Conservation (phyloP, 1,284 basidiomycete genomes). For the Somion occarium region DNA sequence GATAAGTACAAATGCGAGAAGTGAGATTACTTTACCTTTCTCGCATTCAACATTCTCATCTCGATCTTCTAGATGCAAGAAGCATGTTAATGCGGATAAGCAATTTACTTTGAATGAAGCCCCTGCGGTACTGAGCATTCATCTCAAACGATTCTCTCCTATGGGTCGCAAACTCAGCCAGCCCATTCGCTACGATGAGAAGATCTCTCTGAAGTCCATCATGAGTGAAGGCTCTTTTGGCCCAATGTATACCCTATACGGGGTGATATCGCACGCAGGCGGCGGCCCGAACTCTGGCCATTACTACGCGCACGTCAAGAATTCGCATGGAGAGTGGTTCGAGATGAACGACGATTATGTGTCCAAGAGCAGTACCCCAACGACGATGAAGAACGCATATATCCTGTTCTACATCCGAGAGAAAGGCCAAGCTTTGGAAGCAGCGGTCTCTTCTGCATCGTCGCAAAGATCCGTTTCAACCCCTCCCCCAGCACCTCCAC, state of each 20-base stretch:
- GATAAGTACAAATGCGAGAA: constrained; percentile 99
- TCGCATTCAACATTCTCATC: constrained; percentile 8
- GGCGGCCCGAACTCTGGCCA: constrained; percentile 93
- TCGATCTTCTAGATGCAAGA: constrained; percentile 72
- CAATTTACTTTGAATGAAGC: constrained; percentile 85
- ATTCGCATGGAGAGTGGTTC: constrained; percentile 73
- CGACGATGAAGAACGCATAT: constrained; percentile 81
- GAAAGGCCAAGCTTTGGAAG: constrained; percentile 66
- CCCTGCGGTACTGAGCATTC: constrained; percentile 91
- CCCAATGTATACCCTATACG: constrained; percentile 86
- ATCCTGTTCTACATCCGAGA: constrained; percentile 89
- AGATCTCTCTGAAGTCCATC: constrained; percentile 70
- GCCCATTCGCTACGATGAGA: constrained; percentile 75
- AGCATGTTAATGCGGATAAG: constrained; percentile 83
- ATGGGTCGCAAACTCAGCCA: constrained; percentile 85
- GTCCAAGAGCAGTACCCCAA: constrained; percentile 39
- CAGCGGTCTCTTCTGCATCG: constrained; percentile 38
- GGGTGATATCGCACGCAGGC: constrained; percentile 91
- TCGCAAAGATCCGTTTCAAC: constrained; percentile 12
- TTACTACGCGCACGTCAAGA: constrained; percentile 87
- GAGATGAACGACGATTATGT: constrained; percentile 94
- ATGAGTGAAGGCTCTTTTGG: constrained; percentile 81
- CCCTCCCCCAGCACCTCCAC: constrained; percentile 12
- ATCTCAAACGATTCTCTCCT: constrained; percentile 93
- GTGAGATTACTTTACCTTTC: constrained; percentile 41